These are phyloP conservation scores for Macadamia tetraphylla DNA, from an alignment of 164 flowering plant species.

Conservation along the genomic window DNA sequence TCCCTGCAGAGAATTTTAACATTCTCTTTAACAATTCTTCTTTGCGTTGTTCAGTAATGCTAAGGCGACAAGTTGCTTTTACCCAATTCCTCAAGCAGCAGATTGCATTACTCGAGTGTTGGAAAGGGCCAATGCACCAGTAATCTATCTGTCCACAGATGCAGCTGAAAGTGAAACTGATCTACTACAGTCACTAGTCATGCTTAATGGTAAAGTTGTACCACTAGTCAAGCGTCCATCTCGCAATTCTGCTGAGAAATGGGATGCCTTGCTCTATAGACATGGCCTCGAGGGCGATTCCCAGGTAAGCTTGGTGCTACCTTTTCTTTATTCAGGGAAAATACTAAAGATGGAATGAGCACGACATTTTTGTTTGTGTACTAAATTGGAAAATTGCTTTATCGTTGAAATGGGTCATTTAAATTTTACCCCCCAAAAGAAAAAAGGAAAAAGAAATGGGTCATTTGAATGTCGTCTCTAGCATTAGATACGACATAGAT, in stretches of 20 bases:
- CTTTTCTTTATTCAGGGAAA: neutral
- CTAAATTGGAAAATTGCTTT: too few relatives aligned
- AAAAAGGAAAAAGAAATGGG: too few relatives aligned
- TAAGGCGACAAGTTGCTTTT: constrained; percentile 86
- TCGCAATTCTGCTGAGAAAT: constrained; percentile 84
- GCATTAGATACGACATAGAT: neutral
- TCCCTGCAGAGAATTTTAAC: neutral
- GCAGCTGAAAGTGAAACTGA: constrained; percentile 97
- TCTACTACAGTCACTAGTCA: constrained; percentile 67
- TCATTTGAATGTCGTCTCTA: neutral
- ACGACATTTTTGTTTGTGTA: too few relatives aligned
- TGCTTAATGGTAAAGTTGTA: constrained; percentile 64
- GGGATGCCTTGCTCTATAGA: constrained; percentile 90
- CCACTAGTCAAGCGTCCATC: constrained; percentile 83
- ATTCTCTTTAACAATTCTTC: constrained; percentile 1
- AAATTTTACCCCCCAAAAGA: too few relatives aligned
- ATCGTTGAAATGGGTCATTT: too few relatives aligned
- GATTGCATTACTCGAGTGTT: constrained; percentile 72
- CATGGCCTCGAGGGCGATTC: constrained; percentile 60
- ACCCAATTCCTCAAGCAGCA: constrained; percentile 96
- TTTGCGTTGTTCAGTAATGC: constrained; percentile 59
- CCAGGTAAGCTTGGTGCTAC: constrained; percentile 48
- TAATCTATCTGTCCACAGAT: constrained; percentile 95
- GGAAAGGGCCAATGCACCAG: constrained; percentile 74
- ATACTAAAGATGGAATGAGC: too few relatives aligned